Evolutionary conservation across 768 basidiomycete genomes (phyloP).

Genomic region (Glaciozyma martinii): DNA sequence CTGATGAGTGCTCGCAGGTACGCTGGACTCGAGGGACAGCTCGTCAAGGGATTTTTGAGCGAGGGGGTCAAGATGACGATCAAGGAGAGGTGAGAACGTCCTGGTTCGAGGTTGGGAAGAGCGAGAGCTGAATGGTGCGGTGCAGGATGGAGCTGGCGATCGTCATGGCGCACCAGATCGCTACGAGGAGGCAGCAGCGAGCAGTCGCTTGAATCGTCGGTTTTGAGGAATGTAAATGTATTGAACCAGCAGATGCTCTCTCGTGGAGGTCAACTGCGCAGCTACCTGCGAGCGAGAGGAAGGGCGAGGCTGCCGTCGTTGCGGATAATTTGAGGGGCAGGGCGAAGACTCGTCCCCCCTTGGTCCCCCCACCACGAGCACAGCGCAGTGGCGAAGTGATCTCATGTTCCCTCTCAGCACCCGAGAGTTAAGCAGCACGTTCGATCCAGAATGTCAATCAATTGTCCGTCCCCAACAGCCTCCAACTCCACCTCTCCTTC

Average conservation of each 20-base stretch:
- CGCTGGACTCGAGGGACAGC: slow-evolving; percentile 22
- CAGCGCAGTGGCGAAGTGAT: no score
- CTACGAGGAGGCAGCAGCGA: neutral
- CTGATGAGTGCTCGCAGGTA: neutral
- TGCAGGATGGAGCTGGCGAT: slow-evolving; percentile 9
- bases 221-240: neutral
- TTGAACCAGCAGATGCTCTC: no score
- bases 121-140: neutral
- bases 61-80: slow-evolving; percentile 55
- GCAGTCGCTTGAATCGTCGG: neutral
- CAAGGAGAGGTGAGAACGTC: slow-evolving; percentile 46
- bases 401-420: no score
- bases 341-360: no score
- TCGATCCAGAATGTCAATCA: no score
- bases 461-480: no score
- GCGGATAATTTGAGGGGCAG: neutral
- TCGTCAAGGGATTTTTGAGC: slow-evolving; percentile 49
- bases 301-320: no score
- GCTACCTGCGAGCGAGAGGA: no score
- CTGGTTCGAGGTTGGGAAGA: no score
- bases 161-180: neutral
- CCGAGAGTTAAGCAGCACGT: no score
- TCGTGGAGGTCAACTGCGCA: no score
- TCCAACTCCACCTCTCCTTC: neutral
- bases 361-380: no score